Evolutionary conservation across 169 alveolate species (phyloP).

Genomic region (Plasmodium sp.): DNA sequence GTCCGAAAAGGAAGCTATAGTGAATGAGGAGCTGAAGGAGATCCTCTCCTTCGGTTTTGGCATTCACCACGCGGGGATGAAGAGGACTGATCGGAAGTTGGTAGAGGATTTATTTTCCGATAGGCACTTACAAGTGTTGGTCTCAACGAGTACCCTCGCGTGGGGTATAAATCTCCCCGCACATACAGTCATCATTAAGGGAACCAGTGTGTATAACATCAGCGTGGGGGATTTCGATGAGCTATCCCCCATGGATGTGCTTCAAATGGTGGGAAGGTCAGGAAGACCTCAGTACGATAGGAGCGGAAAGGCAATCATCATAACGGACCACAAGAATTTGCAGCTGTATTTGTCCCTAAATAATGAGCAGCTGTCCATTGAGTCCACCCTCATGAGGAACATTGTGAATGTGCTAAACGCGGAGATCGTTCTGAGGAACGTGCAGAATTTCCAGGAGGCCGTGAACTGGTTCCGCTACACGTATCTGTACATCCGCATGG

Average conservation of each 20-base stretch:
- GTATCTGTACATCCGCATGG: constrained; percentile 96
- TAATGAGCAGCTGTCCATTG: constrained; percentile 98
- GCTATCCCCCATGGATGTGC: constrained; percentile 97
- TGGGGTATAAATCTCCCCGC: constrained; percentile 99
- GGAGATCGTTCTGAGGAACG: constrained; percentile 97
- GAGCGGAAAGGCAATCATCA: constrained; percentile 98
- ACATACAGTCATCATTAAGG: constrained; percentile 99
- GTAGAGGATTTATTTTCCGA: constrained; percentile 99
- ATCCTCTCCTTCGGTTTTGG: constrained; percentile 98
- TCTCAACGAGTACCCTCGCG: constrained; percentile 99
- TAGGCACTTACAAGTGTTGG: constrained; percentile 96
- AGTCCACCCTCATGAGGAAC: constrained; percentile 93
- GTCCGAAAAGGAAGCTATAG: constrained; percentile 90
- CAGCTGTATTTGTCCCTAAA: constrained; percentile 96
- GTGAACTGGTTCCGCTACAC: constrained; percentile 98
- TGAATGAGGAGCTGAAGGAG: constrained; percentile 94
- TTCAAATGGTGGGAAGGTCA: constrained; percentile 99
- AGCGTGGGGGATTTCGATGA: constrained; percentile 98
- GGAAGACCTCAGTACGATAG: constrained; percentile 99
- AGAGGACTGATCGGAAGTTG: constrained; percentile 96
- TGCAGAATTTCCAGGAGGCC: constrained; percentile 95
- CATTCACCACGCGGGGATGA: constrained; percentile 99
- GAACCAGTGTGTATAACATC: constrained; percentile 98
- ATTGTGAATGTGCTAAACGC: constrained; percentile 99
- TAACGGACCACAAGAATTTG: constrained; percentile 96